These are phyloP conservation scores for Flaveria linearis DNA, from an alignment of 129 eudicot genomes.

Conservation along the genomic window DNA sequence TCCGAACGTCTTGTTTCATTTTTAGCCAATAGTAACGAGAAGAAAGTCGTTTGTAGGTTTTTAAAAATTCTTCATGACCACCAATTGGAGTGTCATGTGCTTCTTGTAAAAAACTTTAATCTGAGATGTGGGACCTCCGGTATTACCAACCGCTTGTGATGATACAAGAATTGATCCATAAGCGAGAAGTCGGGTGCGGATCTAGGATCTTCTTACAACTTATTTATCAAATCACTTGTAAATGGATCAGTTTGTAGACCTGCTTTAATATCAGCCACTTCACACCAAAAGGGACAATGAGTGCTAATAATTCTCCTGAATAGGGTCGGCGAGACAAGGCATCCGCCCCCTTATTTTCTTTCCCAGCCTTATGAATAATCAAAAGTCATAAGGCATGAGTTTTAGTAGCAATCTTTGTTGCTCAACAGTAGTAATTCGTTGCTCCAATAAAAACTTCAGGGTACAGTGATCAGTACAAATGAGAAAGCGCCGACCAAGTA, in stretches of 20 bases:
- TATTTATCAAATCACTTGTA: neutral
- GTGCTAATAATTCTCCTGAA: neutral
- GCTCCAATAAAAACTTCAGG: too few relatives aligned
- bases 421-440: too few relatives aligned
- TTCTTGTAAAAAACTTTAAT: neutral
- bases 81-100: too few relatives aligned
- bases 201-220: neutral
- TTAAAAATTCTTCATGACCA: neutral
- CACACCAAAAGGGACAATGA: neutral
- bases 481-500: neutral
- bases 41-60: neutral
- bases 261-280: neutral
- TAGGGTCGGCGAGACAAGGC: neutral
- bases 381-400: neutral
- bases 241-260: neutral
- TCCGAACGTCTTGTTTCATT: neutral
- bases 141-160: neutral
- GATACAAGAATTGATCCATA: neutral
- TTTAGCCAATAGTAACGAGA: neutral
- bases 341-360: neutral
- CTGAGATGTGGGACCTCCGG: neutral
- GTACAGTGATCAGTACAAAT: neutral
- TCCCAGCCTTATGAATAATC: neutral
- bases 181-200: neutral
- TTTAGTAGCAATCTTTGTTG: too few relatives aligned